Evolutionary conservation across 352 stramenopile genomes (phyloP), one percentile per base, ranked within the genome.

Genomic region (Globisporangium irregulare): DNA sequence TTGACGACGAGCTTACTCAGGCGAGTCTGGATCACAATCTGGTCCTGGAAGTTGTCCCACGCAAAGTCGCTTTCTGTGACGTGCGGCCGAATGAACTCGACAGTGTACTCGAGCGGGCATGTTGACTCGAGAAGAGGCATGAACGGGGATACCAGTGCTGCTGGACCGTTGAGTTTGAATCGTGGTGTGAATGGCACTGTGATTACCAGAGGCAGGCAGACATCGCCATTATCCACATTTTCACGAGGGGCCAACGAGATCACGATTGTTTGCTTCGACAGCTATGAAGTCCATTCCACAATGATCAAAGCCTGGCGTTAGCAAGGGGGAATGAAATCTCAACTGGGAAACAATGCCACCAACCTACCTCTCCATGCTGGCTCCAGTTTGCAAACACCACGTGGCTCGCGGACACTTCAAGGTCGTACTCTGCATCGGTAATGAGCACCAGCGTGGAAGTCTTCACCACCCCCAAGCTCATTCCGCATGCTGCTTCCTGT

Each of bases 31-130:
- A 92, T 72, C 29, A 82, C 73, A 24, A 92, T 50, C 55, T 87
- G 80, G 64, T 92, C 84, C 55, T 89, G 84, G 59, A 92, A 92
- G 32, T 92, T 81, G 34, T 87, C 71, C 72, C 73, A 86, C 3
- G 57, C 72, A 53, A 69, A 86, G 63, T 90, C 84, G n/a, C 80
- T 84, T 38, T 87, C 74, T 12, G 36, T 62, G 2, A 68, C 60
- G 5, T 53, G 41, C 0, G 84, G 84, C 4, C 62, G 70, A 4
- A 67, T 41, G 64, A 90, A 93, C 65, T 76, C 69, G 24, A 87
- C 53, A 10, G n/a, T 56, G 46, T 75, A 89, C 8, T 67, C 67
- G 18, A 73, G 32, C 38, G 60, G 24, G 10, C n/a, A 59, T 4
- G 61, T 67, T 3, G 36, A n/a, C 5, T 59, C 41, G 34, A 89